phyloP scores from a whole-genome alignment of 352 stramenopile species.

The Pythium graminicola region DNA sequence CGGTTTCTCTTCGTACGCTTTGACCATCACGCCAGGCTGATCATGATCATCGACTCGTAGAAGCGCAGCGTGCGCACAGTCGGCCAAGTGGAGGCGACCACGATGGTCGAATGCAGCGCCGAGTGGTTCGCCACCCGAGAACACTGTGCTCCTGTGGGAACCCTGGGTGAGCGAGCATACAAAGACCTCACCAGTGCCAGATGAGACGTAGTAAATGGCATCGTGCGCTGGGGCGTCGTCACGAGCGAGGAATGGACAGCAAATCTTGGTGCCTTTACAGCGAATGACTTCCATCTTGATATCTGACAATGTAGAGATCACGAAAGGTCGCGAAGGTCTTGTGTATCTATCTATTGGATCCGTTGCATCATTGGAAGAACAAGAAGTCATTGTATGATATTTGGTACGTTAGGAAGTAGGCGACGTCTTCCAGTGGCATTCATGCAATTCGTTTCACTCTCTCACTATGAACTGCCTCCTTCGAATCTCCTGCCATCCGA shows the following conservation, averaged over 20 bases:
- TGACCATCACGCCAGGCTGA: conserved; percentile 71
- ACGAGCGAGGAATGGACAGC: conserved; percentile 50
- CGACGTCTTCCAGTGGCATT: no score
- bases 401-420: no score
- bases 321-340: background rate
- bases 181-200: conserved; percentile 63
- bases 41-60: conserved; percentile 52
- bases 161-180: conserved; percentile 23
- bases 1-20: conserved; percentile 71
- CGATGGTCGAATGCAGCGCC: conserved; percentile 58
- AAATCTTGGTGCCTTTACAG: conserved; percentile 67
- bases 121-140: conserved; percentile 61
- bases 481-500: no score
- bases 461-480: no score
- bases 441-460: no score
- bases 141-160: conserved; percentile 44
- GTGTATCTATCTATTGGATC: no score
- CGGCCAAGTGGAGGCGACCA: conserved; percentile 58
- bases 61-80: conserved; percentile 67
- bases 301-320: conserved; percentile 8
- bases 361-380: no score
- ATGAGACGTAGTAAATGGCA: conserved; percentile 68
- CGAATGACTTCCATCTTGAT: conserved; percentile 28
- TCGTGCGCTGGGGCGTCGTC: conserved; percentile 14
- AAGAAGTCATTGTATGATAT: background rate